Conservation (phyloP, 2,329 filamentous ascomycete genomes). For the Cercospora nicotianae region DNA sequence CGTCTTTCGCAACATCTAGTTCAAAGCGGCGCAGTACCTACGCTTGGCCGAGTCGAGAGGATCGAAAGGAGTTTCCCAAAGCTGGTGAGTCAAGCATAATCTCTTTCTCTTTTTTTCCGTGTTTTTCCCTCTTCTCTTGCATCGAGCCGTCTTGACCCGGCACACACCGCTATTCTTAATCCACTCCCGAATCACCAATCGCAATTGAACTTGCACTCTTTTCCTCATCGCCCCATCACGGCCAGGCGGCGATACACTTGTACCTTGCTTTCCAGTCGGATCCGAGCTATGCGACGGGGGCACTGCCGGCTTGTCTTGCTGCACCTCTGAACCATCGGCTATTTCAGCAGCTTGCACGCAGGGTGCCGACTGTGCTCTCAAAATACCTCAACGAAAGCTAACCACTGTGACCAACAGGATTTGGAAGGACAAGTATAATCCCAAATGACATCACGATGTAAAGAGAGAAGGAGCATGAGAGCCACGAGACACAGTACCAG, state of each 20-base stretch:
- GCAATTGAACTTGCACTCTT: not conserved
- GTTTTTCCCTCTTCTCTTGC: not conserved
- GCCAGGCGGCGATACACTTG: constrained; percentile 5
- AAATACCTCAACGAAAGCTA: constrained; percentile 7
- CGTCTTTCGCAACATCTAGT: constrained; percentile 51
- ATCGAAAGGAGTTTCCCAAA: constrained; percentile 87
- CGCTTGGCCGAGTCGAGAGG: constrained; percentile 86
- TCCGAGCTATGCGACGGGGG: constrained; percentile 5
- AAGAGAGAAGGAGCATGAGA: not conserved
- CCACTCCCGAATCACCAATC: not conserved
- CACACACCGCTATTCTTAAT: not conserved
- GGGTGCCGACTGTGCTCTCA: not conserved
- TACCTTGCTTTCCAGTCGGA: constrained; percentile 4
- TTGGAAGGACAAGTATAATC: constrained; percentile 91
- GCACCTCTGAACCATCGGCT: constrained; percentile 5
- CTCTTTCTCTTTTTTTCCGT: not conserved
- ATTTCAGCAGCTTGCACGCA: constrained; percentile 6
- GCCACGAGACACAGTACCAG: not conserved
- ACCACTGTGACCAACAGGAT: constrained; percentile 62
- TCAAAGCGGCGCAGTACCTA: constrained; percentile 82
- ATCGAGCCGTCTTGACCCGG: not conserved
- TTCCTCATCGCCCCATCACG: not conserved
- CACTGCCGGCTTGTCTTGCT: constrained; percentile 1
- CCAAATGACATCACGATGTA: constrained; percentile 25
- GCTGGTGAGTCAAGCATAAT: constrained; percentile 68